Evolutionary conservation across 2,329 filamentous ascomycete genomes (phyloP).

Genomic region (Aspergillus intermedius): DNA sequence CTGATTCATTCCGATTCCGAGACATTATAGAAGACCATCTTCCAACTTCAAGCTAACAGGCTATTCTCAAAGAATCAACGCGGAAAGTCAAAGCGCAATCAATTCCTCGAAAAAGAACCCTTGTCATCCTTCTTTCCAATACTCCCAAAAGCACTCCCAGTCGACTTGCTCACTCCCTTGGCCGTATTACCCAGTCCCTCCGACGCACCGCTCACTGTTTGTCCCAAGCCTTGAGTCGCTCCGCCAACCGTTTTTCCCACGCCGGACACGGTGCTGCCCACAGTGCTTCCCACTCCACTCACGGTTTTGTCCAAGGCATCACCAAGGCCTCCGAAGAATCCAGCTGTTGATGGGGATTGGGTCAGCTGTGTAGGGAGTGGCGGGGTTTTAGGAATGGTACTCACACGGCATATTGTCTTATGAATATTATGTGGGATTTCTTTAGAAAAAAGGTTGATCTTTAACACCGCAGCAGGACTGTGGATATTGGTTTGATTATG

Average conservation of each 20-base stretch:
- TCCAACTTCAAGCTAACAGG: not conserved
- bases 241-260: constrained; percentile 30
- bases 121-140: constrained; percentile 1
- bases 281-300: constrained; percentile 27
- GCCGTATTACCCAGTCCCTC: constrained; percentile 25
- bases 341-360: constrained; percentile 7
- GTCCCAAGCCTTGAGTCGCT: constrained; percentile 24
- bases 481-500: not conserved
- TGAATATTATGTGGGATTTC: not conserved
- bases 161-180: constrained; percentile 16
- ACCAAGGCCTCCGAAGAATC: constrained; percentile 21
- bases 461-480: not conserved
- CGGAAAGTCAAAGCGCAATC: not conserved
- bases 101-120: not conserved
- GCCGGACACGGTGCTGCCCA: constrained; percentile 21
- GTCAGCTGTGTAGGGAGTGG: not conserved
- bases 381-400: not conserved
- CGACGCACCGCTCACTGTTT: constrained; percentile 21
- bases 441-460: not conserved
- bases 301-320: constrained; percentile 25
- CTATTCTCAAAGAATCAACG: not conserved
- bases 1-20: not conserved
- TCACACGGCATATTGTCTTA: not conserved
- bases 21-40: not conserved
- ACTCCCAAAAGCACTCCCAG: constrained; percentile 5